Evolutionary conservation across 148 eudicot species (phyloP), one percentile per base, ranked within the genome.

Genomic region (Agrostemma githago): DNA sequence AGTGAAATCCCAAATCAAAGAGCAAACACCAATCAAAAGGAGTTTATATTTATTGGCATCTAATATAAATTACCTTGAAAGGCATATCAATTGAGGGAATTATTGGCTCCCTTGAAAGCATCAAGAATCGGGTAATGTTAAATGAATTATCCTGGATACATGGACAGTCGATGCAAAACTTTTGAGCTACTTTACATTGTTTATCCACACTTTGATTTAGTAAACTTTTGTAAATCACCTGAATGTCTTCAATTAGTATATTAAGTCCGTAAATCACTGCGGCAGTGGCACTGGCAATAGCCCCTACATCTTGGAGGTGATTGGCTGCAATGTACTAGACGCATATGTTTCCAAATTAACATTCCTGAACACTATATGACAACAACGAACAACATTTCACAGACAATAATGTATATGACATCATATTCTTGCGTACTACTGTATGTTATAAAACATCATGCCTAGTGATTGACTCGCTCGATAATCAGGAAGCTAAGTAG

Each of bases 211-310:
- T 72, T 53, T 38, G 48, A 64, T 54, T 11, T 21, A 17, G 66
- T 62, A 12, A 15, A 51, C 34, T 60, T 56, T 37, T 1, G 62
- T 60, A 26, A 58, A 58, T 34, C 79, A 91, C 98, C 97, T 94
- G 97, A 79, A 94, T 89, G 83, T 94, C 89, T 84, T 87, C 75
- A 74, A 87, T 92, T 62, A 94, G 86, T 83, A 94, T 80, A 75
- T 86, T 77, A 71, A 94, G 75, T 59, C 86, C 94, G 76, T 94
- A 94, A 71, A 91, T 86, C 76, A 73, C 82, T 68, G 95, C 91
- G 72, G 97, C 97, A 71, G 79, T 72, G 70, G 82, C 76, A 84
- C 98, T 91, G 59, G 98, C 97, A 82, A 94, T 84, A 69, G 98
- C 98, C 40, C 91, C 98, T 39, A 82, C 73, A 75, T 94, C 96